phyloP scores from a whole-genome alignment of 768 basidiomycete genomes.

The Suillus variegatus region DNA sequence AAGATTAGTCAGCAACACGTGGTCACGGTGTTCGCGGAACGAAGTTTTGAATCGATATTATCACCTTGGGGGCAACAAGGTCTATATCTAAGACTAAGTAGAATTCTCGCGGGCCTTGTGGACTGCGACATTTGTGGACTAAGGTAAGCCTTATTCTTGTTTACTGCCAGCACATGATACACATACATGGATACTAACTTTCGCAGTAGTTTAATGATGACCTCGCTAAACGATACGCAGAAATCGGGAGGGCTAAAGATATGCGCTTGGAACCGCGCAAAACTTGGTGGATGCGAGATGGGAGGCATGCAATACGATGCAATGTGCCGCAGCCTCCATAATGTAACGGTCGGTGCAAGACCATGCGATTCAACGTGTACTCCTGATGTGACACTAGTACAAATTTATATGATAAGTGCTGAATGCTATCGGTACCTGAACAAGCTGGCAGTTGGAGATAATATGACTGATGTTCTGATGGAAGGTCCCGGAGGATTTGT shows the following conservation, averaged over 20 bases:
- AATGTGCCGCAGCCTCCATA: background rate
- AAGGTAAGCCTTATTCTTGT: background rate
- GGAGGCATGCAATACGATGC: background rate
- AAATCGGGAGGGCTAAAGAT: background rate
- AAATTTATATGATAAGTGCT: background rate
- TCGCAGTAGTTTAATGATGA: background rate
- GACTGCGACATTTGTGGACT: background rate
- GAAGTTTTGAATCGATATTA: background rate
- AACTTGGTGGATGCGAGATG: background rate
- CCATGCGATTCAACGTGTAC: background rate
- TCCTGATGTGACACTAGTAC: background rate
- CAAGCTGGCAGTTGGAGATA: background rate
- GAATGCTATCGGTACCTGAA: background rate
- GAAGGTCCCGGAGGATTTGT: background rate
- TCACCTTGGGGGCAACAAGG: background rate
- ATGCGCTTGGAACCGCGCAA: background rate
- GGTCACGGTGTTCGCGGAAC: constrained; percentile 6
- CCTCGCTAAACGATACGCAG: background rate
- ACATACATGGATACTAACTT: background rate
- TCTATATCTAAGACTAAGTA: background rate
- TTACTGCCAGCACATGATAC: background rate
- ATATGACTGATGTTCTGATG: background rate
- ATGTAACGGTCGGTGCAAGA: background rate
- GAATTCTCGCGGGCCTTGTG: background rate
- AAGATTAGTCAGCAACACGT: constrained; percentile 33